Evolutionary conservation across 2,329 filamentous ascomycete genomes (phyloP).

Genomic region (Alternaria gaisen): DNA sequence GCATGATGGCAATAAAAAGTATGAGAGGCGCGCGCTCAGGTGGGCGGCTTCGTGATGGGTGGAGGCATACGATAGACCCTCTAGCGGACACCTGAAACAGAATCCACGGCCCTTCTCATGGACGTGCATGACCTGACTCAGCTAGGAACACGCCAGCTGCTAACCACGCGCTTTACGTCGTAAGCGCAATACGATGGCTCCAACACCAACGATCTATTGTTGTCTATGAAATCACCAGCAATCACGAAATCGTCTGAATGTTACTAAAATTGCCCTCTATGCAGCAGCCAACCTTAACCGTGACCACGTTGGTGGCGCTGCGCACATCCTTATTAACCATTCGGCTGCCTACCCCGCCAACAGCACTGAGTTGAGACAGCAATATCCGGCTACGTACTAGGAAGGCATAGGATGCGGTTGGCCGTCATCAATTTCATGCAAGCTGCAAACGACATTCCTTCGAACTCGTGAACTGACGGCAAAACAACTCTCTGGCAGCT

Average conservation of each 20-base stretch:
- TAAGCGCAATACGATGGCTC: slow-evolving; percentile 9
- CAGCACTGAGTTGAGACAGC: slow-evolving; percentile 5
- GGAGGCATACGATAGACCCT: slow-evolving; percentile 18
- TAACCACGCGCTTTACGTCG: slow-evolving; percentile 15
- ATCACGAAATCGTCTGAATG: slow-evolving; percentile 3
- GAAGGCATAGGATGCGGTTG: slow-evolving; percentile 9
- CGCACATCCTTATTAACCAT: slow-evolving; percentile 13
- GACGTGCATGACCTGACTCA: slow-evolving; percentile 24
- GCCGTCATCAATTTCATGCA: slow-evolving; percentile 16
- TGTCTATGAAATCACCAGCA: slow-evolving; percentile 7
- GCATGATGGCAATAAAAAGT: slow-evolving; percentile 24
- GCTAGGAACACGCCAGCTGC: slow-evolving; percentile 10
- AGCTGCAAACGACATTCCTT: slow-evolving; percentile 10
- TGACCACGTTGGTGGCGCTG: slow-evolving; percentile 18
- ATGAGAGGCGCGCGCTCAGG: slow-evolving; percentile 35
- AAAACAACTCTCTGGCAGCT: slow-evolving; percentile 13
- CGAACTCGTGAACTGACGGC: slow-evolving; percentile 4
- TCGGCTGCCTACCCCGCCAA: slow-evolving; percentile 14
- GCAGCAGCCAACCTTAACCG: slow-evolving; percentile 9
- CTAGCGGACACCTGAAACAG: slow-evolving; percentile 27
- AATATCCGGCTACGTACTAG: slow-evolving; percentile 5
- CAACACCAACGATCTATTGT: slow-evolving; percentile 11
- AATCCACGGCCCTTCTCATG: slow-evolving; percentile 19
- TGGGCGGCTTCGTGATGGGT: slow-evolving; percentile 23
- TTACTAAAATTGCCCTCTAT: slow-evolving; percentile 21